Percentiles rank a stretch among this genome's conserved stretches.
Conservation (phyloP, 768 basidiomycete genomes). For the Mycena galericulata region DNA sequence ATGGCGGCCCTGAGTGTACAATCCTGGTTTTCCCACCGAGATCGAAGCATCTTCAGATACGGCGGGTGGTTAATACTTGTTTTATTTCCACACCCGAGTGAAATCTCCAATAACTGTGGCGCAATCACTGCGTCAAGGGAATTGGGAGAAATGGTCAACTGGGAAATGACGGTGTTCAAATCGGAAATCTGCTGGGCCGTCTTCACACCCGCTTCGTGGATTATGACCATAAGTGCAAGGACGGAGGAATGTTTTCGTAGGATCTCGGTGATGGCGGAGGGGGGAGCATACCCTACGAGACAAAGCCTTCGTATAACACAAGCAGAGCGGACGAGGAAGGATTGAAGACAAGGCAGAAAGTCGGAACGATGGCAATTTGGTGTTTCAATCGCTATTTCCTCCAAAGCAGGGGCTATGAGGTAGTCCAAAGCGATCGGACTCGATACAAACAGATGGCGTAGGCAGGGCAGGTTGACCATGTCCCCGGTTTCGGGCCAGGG, state of each 20-base stretch:
- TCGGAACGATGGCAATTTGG: no score
- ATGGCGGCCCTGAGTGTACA: background rate
- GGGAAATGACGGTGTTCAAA: background rate
- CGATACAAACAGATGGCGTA: background rate
- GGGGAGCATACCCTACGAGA: background rate
- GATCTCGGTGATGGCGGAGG: background rate
- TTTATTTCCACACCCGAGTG: background rate
- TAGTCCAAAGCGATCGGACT: background rate
- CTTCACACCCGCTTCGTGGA: no score
- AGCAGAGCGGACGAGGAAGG: background rate
- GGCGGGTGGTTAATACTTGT: background rate
- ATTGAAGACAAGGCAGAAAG: background rate
- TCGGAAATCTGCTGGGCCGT: no score
- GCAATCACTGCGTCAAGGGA: background rate
- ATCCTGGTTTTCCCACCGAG: background rate
- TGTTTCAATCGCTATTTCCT: background rate
- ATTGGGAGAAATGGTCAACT: background rate
- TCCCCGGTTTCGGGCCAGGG: background rate
- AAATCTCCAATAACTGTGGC: background rate
- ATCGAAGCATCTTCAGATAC: background rate
- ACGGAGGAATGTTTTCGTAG: background rate
- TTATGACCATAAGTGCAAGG: no score
- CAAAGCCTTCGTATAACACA: background rate
- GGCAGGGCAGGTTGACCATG: background rate
- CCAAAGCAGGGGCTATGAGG: background rate